These are phyloP conservation scores for Rhinocladiella mackenziei DNA, from an alignment of 2,329 filamentous ascomycete genomes.

Conservation along the genomic window DNA sequence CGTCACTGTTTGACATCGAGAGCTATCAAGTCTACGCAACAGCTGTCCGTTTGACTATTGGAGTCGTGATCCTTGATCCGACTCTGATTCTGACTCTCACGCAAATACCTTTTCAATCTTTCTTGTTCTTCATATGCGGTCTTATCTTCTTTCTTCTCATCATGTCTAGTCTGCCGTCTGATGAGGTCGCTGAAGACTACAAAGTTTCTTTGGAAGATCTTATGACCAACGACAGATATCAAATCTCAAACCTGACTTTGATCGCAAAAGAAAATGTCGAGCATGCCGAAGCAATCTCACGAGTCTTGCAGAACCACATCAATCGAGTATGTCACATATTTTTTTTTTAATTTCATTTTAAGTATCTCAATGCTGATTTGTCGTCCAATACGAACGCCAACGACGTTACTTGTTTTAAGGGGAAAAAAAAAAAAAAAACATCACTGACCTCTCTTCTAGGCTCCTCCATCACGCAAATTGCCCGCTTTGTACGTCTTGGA, in stretches of 20 bases:
- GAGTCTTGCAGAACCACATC: constrained; percentile 88
- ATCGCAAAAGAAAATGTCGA: constrained; percentile 97
- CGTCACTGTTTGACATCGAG: constrained; percentile 13
- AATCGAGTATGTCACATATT: constrained; percentile 68
- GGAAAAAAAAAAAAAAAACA: no score
- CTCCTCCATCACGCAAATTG: constrained; percentile 80
- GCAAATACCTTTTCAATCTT: constrained; percentile 11
- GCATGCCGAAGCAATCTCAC: constrained; percentile 87
- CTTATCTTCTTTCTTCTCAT: constrained; percentile 38
- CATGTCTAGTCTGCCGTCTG: constrained; percentile 63
- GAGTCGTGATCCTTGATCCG: constrained; percentile 13
- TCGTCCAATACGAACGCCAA: no score
- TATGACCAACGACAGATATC: constrained; percentile 82
- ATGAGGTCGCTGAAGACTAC: constrained; percentile 93
- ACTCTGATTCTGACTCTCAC: constrained; percentile 7
- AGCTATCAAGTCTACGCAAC: constrained; percentile 7
- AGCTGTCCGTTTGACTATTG: constrained; percentile 18
- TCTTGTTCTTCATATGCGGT: constrained; percentile 14
- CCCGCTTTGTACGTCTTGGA: constrained; percentile 97
- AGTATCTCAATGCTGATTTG: no score
- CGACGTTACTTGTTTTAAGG: no score
- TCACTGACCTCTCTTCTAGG: constrained; percentile 62
- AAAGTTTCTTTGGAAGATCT: constrained; percentile 88
- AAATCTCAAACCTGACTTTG: constrained; percentile 95
- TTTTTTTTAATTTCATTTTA: constrained; percentile 26